A percentile compares a stretch with the other conserved stretches of the same genome.
Conservation (phyloP, 805 yeast species). For the Candida pseudoglaebosa region DNA sequence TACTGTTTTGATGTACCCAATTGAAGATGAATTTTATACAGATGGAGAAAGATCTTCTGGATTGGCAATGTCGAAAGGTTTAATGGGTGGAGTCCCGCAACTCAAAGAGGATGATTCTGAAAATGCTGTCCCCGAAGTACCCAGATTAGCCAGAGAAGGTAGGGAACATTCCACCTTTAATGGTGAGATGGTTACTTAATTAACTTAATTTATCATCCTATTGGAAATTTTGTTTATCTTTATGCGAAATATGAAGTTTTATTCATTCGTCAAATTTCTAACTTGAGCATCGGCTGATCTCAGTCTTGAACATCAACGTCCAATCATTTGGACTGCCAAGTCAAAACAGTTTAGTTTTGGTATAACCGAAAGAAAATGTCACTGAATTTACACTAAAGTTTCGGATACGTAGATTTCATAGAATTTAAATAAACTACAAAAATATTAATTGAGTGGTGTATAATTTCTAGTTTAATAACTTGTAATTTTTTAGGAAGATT, state of each 20-base stretch:
- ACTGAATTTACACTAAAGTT: no score
- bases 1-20: slow-evolving; percentile 87
- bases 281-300: no score
- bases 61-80: slow-evolving; percentile 86
- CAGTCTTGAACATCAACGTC: no score
- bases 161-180: slow-evolving; percentile 13
- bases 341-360: no score
- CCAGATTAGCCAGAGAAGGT: slow-evolving; percentile 37
- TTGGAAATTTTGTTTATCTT: no score
- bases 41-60: slow-evolving; percentile 69
- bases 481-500: not conserved
- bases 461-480: not conserved
- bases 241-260: no score
- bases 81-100: slow-evolving; percentile 86
- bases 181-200: slow-evolving; percentile 8
- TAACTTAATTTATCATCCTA: no score
- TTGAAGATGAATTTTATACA: slow-evolving; percentile 83
- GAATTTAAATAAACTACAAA: no score
- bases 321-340: no score
- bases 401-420: no score
- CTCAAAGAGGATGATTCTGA: slow-evolving; percentile 29
- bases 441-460: not conserved
- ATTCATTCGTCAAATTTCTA: no score
- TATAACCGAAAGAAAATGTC: no score
- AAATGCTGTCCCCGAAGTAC: slow-evolving; percentile 23